Evolutionary conservation across 805 yeast genomes (phyloP), one percentile per base, ranked within the genome.

Genomic region (Wickerhamomyces chaumierensis): DNA sequence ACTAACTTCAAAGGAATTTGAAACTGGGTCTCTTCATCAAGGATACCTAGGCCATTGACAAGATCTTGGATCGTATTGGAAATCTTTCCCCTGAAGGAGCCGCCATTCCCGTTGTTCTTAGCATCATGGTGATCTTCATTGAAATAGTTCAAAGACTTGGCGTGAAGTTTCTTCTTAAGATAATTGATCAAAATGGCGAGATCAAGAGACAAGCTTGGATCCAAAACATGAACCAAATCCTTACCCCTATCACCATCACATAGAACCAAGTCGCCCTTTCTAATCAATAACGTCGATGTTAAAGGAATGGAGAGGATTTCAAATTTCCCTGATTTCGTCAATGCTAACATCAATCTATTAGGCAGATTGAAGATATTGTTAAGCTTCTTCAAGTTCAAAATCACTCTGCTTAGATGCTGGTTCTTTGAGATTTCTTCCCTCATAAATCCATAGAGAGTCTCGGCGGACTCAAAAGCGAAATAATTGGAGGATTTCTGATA

Each of bases 201-300:
- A 42, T 78, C 73, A 40, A 80, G 65, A 34, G 68, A 70, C 23
- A 81, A 69, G 33, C 66, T 56, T 1, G 90, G 85, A 44, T 79
- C 81, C 21, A 81, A 60, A 34, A 82, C 75, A 71, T 77, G 71
- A 9, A 78, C 90, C 45, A 83, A 57, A 56, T 83, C 94, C 49
- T 80, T 80, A 21, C 94, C 94, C 44, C 92, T 66, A 55, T 83
- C 94, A 39, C 92, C 94, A 59, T 83, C 92, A 40, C 81, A 80
- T 16, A 82, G 75, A 9, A 81, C 82, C 51, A 82, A 65, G 57
- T 83, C 92, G 40, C 73, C 66, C 34, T 72, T 65, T 43, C 66
- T 69, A 42, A 82, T 61, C 36, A 59, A 58, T 36, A 82, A 62
- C 49, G 80, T 81, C 13, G 86, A 71, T 48, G 72, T 73, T 42